These are phyloP conservation scores for Berberis vulgaris DNA, from an alignment of 164 flowering plant genomes.

Conservation along the genomic window DNA sequence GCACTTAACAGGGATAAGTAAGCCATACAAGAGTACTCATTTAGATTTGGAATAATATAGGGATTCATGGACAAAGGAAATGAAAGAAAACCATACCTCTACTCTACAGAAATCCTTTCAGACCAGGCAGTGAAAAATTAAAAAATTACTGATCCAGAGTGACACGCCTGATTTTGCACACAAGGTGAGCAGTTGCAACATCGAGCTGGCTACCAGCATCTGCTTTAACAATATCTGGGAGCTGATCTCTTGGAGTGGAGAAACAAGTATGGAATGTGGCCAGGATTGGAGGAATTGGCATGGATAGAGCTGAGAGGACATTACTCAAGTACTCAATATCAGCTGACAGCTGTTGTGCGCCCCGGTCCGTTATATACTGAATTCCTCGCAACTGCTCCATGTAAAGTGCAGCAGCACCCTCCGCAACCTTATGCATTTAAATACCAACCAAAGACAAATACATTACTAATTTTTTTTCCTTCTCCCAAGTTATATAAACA, in stretches of 20 bases:
- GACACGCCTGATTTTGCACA: conserved; percentile 80
- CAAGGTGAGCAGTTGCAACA: conserved; percentile 76
- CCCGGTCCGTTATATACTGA: conserved; percentile 78
- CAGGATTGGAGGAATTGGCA: conserved; percentile 74
- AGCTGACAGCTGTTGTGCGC: conserved; percentile 84
- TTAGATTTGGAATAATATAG: too few species aligned
- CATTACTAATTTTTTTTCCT: too few species aligned
- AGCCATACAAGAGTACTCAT: too few species aligned
- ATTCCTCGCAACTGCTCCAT: conserved; percentile 91
- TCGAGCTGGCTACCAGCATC: conserved; percentile 68
- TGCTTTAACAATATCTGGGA: conserved; percentile 64
- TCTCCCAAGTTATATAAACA: too few species aligned
- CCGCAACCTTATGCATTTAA: conserved; percentile 62
- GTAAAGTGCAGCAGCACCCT: conserved; percentile 91
- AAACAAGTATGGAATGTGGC: conserved; percentile 80
- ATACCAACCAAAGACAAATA: conserved; percentile 3
- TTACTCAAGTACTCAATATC: conserved; percentile 95
- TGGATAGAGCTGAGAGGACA: conserved; percentile 88
- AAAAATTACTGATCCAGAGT: conserved; percentile 38
- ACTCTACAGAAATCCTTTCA: too few species aligned
- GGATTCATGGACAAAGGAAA: too few species aligned
- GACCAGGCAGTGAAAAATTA: too few species aligned
- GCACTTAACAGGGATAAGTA: too few species aligned
- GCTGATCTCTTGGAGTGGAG: conserved; percentile 74
- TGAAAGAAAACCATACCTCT: too few species aligned